Percentiles rank a stretch among this genome's conserved stretches.
Evolutionary conservation across 2,329 filamentous ascomycete species (phyloP).

Genomic region (Phialophora verrucosa): DNA sequence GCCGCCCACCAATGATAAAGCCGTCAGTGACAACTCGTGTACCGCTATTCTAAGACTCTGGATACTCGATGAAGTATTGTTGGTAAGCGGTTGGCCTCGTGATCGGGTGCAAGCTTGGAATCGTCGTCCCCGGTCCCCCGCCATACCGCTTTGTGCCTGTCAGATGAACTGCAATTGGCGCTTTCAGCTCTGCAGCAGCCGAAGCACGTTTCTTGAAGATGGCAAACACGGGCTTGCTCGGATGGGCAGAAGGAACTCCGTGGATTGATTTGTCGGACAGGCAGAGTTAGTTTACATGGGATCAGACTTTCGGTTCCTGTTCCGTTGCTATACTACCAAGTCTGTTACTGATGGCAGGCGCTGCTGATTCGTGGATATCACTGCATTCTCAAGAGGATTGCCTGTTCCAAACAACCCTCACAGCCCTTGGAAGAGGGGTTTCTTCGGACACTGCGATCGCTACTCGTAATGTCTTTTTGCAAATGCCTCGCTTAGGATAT

Average conservation of each 20-base stretch:
- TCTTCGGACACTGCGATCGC: conserved; percentile 7
- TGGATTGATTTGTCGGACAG: conserved; percentile 4
- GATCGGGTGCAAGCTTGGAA: conserved; percentile 23
- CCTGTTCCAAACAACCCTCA: conserved; percentile 2
- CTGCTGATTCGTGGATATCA: background rate
- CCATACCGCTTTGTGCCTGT: conserved; percentile 19
- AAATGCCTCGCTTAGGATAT: conserved; percentile 13
- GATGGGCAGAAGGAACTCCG: background rate
- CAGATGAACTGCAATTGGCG: conserved; percentile 27
- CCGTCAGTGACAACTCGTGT: conserved; percentile 8
- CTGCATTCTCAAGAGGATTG: conserved; percentile 12
- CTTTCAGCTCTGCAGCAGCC: conserved; percentile 14
- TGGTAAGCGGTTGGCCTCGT: conserved; percentile 33
- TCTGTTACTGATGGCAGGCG: background rate
- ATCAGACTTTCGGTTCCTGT: background rate
- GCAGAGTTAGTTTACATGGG: conserved; percentile 3
- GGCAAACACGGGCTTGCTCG: conserved; percentile 13
- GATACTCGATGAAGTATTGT: conserved; percentile 9
- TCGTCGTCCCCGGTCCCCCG: conserved; percentile 11
- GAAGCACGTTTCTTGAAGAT: conserved; percentile 18
- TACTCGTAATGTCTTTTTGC: conserved; percentile 26
- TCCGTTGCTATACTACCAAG: background rate
- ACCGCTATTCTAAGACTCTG: conserved; percentile 10
- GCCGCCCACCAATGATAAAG: conserved; percentile 8
- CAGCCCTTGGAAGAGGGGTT: conserved; percentile 11